Evolutionary conservation across 768 basidiomycete genomes (phyloP), one percentile per base, ranked within the genome.

Genomic region (Boletus fagicola): DNA sequence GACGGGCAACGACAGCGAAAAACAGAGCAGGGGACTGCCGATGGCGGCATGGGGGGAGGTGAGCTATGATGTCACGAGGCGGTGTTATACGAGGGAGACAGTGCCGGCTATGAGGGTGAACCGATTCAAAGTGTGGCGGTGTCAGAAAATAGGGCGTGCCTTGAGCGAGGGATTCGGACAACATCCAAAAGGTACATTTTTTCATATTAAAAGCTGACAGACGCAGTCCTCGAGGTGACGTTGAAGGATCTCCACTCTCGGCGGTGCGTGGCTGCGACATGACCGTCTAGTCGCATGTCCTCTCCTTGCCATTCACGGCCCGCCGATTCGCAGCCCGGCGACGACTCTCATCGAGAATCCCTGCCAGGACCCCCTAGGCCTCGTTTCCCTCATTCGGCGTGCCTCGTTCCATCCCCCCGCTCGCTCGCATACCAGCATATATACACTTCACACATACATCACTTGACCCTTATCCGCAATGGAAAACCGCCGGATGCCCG

Each of bases 401-500:
- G 16, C 28, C 59, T 45, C 43, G 8, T 31, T n/a, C 30, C 46
- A 28, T 35, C 22, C 18, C 10, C 12, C 3, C 40, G 1, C 12
- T 5, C 36, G 16, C 46, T 2, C 44, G 5, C 13, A 9, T 7
- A 28, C 28, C 31, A 48, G 46, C 46, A 53, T 59, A 57, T 53
- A 59, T 45, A 54, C 57, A 5, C 54, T 43, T 47, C 28, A 4
- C 28, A 53, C 38, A 18, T 8, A 16, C 38, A 20, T 35, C 47
- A 15, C 38, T 18, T 38, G 1, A 33, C 40, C 54, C n/a, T 11
- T 3, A 53, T 63, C 64, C 61, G 62, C 65, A 55, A 71, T 71
- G 70, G 47, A 62, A 30, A 54, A 61, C 56, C 54, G 50, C 63
- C 71, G 67, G 62, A 56, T 53, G 0, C 49, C 56, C 28, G 50